Evolutionary conservation across 225 moss, liverwort and hornwort species (phyloP).

Genomic region (Anthoceros angustus): DNA sequence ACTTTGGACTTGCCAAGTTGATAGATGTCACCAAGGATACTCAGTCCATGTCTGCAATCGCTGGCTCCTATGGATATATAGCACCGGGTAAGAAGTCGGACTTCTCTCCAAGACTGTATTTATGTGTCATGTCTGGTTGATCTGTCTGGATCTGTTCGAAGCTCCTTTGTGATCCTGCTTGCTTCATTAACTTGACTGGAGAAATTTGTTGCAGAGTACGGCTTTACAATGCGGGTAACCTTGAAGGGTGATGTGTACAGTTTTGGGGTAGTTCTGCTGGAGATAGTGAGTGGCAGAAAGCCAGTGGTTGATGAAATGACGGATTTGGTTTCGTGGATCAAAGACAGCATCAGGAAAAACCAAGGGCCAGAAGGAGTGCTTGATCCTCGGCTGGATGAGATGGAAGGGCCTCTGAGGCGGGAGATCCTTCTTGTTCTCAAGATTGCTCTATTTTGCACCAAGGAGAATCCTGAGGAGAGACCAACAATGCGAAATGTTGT

Average conservation of each 20-base stretch:
- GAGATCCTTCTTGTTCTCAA: conserved; percentile 51
- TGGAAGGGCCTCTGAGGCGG: conserved; percentile 28
- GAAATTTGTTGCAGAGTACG: conserved; percentile 30
- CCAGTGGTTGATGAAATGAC: conserved; percentile 36
- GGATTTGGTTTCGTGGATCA: conserved; percentile 44
- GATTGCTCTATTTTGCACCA: conserved; percentile 43
- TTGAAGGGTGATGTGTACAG: conserved; percentile 59
- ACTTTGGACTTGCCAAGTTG: conserved; percentile 8
- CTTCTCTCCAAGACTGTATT: neutral
- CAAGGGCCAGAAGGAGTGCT: conserved; percentile 22
- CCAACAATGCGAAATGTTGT: conserved; percentile 51
- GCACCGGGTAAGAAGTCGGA: conserved; percentile 4
- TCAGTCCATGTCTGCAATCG: conserved; percentile 8
- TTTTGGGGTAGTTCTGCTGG: conserved; percentile 49
- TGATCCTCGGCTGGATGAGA: conserved; percentile 33
- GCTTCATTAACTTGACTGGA: no score
- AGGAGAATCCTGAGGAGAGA: conserved; percentile 17
- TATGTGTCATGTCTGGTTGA: no score
- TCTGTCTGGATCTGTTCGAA: no score
- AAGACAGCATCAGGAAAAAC: conserved; percentile 26
- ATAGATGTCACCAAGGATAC: conserved; percentile 3
- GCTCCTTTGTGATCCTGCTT: no score
- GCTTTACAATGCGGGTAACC: conserved; percentile 46
- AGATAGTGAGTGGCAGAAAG: conserved; percentile 41
- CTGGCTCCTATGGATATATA: conserved; percentile 8